Base-by-base conservation (phyloP, 1,284 basidiomycete species). In the Amylostereum chailletii region DNA sequence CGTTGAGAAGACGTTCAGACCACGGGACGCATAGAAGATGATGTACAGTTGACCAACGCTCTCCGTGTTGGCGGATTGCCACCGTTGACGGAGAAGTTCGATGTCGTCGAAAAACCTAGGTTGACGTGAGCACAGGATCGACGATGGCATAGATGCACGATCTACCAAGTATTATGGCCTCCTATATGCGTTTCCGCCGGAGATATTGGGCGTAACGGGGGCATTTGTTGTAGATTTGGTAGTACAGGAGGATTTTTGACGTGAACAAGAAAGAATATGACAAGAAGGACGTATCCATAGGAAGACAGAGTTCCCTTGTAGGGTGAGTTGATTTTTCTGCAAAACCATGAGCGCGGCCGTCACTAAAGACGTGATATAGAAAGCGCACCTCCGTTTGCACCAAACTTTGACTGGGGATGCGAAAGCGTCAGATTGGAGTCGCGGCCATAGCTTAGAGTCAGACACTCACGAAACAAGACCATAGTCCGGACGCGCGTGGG, bases 221-320 rank as follows among this genome's bases (percentile, higher is more conserved):
- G 88, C 73, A 93, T 86, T 66, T 90, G 84, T 71, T 94, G 90
- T 56, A 94, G 73, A 71, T 94, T 92, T 56, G 93, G 93, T 51
- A 97, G 75, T 46, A 96, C 89, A 27, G 93, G 89, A 49, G 93
- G 91, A 58, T 90, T 91, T 72, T 96, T 96, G 71, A 98, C 93
- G 66, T 98, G 95, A 45, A 93, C 85, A 48, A 98, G 81, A 71
- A 94, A 99, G 72, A 94, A 97, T 58, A 99, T 90, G 62, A 97
- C 94, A 67, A 98, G 85, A 51, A 99, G 79, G 58, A 96, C 95
- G 71, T 96, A 98, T 52, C 95, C 95, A 67, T 99, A 99, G 46
- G 94, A 97, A 42, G 92, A 95, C 44, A 99, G 73, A 1, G 95
- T 98, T 52, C 95, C 95, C 60, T 90, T 86, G 69, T 97, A 99